Evolutionary conservation across 139 green algal genomes (phyloP).

Genomic region (Chlamydomonas incerta): DNA sequence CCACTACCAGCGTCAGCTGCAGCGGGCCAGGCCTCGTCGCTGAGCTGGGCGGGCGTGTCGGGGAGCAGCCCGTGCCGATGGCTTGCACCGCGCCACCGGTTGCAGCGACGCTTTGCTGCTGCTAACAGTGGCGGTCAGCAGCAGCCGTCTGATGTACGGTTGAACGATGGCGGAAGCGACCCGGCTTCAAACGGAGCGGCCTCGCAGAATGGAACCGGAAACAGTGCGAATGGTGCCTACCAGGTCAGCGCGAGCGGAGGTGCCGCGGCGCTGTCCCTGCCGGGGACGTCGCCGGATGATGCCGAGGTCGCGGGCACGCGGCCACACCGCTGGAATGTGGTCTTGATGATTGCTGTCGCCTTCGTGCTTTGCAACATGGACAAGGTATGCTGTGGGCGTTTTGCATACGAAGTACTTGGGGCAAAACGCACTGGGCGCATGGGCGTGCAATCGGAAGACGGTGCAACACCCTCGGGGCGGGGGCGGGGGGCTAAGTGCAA

Average conservation of each 20-base stretch:
- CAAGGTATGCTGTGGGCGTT: conserved; percentile 65
- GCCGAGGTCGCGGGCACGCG: neutral
- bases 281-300: neutral
- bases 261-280: neutral
- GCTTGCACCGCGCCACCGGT: too few species aligned
- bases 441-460: neutral
- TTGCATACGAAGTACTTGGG: neutral
- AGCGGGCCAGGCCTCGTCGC: neutral
- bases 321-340: conserved; percentile 52
- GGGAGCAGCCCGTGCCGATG: neutral
- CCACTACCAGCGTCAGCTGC: neutral
- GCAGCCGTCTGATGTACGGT: neutral
- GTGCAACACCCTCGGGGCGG: too few species aligned
- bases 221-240: neutral
- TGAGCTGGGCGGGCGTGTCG: neutral
- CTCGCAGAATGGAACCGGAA: neutral
- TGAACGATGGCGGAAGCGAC: neutral
- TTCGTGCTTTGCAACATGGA: conserved; percentile 97
- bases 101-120: neutral
- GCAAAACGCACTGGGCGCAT: too few species aligned
- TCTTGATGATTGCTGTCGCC: conserved; percentile 45
- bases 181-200: neutral
- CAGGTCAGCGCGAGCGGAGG: neutral
- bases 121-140: neutral
- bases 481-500: too few species aligned